Percentiles rank a stretch among this genome's conserved stretches.
phyloP scores from a whole-genome alignment of 1,139 yeast species.

The Geotrichum macrosporum region DNA sequence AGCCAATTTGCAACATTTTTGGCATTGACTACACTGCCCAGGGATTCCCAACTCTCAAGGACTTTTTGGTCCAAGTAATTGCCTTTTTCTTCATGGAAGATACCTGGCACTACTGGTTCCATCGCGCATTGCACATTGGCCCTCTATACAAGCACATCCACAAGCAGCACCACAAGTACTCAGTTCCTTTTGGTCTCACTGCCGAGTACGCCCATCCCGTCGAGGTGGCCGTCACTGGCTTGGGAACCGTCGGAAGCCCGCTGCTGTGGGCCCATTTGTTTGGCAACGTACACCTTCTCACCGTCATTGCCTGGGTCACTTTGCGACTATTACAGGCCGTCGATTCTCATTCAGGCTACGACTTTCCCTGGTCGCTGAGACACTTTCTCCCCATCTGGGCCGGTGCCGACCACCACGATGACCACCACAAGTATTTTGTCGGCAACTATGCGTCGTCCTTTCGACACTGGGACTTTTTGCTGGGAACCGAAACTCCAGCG shows the following conservation, averaged over 20 bases:
- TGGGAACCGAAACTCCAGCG: constrained; percentile 69
- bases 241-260: constrained; percentile 94
- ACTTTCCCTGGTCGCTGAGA: constrained; percentile 93
- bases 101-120: constrained; percentile 95
- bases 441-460: constrained; percentile 92
- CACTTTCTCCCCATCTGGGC: constrained; percentile 95
- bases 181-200: constrained; percentile 93
- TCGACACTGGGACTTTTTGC: constrained; percentile 86
- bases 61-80: constrained; percentile 60
- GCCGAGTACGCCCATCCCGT: constrained; percentile 97
- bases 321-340: constrained; percentile 88
- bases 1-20: constrained; percentile 73
- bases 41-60: constrained; percentile 68
- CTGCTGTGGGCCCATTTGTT: constrained; percentile 63
- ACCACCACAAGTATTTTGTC: constrained; percentile 84
- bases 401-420: constrained; percentile 97
- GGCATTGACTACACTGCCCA: constrained; percentile 66
- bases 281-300: constrained; percentile 69
- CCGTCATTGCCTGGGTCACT: constrained; percentile 83
- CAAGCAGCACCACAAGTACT: constrained; percentile 93
- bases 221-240: constrained; percentile 84
- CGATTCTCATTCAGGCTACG: constrained; percentile 95
- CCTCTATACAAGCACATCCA: constrained; percentile 84
- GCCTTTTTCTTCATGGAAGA: constrained; percentile 83
- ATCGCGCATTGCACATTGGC: constrained; percentile 81